These are phyloP conservation scores for Leonotis leonurus DNA, from an alignment of 257 asterid species.

Conservation along the genomic window DNA sequence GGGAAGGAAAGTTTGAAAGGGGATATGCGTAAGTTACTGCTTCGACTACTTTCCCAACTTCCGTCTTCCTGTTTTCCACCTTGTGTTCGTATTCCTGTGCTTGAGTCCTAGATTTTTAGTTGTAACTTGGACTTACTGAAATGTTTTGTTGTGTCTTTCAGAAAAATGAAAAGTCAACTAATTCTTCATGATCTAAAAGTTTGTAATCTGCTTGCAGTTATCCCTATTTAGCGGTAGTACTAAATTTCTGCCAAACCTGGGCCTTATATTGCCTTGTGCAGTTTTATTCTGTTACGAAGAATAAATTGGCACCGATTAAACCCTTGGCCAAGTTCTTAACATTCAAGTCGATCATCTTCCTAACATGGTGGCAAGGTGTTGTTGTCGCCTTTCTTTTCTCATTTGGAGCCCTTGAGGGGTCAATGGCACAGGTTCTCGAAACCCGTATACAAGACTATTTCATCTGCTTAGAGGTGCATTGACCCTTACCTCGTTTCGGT, in stretches of 20 bases:
- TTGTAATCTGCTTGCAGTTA: slow-evolving; percentile 56
- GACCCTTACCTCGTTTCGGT: neutral
- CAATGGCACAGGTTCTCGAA: slow-evolving; percentile 62
- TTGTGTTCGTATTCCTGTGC: neutral
- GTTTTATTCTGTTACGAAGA: slow-evolving; percentile 86
- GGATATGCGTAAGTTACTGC: slow-evolving; percentile 70
- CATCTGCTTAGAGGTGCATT: slow-evolving; percentile 86
- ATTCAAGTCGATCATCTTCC: slow-evolving; percentile 82
- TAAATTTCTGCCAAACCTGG: slow-evolving; percentile 97
- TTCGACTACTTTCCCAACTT: neutral
- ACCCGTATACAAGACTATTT: slow-evolving; percentile 85
- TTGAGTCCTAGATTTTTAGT: neutral
- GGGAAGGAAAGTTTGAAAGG: slow-evolving; percentile 95
- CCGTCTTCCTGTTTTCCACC: neutral
- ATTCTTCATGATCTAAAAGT: slow-evolving; percentile 4
- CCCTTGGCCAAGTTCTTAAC: slow-evolving; percentile 96
- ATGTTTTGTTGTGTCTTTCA: neutral
- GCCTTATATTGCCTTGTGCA: slow-evolving; percentile 95
- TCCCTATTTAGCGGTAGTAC: slow-evolving; percentile 86
- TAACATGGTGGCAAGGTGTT: slow-evolving; percentile 99
- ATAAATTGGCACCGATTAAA: slow-evolving; percentile 80
- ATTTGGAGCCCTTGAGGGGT: slow-evolving; percentile 76
- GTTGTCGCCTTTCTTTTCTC: slow-evolving; percentile 87
- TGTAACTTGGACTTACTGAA: neutral
- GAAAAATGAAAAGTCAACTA: neutral